These are phyloP conservation scores for Aspergillus spinulosporus DNA, from an alignment of 2,329 filamentous ascomycete species.

Conservation along the genomic window DNA sequence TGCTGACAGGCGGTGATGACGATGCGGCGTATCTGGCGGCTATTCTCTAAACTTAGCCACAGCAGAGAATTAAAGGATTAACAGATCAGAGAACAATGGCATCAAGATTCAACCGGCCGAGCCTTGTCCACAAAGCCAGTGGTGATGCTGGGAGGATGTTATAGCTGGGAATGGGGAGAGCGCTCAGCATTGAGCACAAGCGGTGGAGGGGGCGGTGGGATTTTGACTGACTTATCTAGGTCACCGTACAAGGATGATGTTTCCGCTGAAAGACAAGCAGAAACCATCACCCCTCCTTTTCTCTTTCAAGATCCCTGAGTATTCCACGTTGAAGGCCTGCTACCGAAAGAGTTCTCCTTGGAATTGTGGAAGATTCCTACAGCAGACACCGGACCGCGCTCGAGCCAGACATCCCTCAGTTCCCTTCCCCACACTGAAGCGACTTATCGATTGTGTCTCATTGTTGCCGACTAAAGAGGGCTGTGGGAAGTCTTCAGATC, in stretches of 20 bases:
- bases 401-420: neutral
- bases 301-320: neutral
- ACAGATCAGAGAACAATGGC: too few species aligned
- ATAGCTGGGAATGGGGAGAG: neutral
- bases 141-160: neutral
- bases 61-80: too few species aligned
- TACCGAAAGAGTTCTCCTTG: neutral
- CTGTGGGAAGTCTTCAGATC: neutral
- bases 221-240: neutral
- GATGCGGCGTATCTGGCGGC: too few species aligned
- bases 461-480: neutral
- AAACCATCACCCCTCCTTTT: neutral
- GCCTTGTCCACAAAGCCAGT: too few species aligned
- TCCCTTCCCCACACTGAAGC: conserved; percentile 6
- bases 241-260: conserved; percentile 8
- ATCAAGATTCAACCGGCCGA: too few species aligned
- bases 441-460: neutral
- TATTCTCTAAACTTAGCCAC: too few species aligned
- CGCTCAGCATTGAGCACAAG: neutral
- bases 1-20: too few species aligned
- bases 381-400: neutral
- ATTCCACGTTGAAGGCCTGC: neutral
- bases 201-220: conserved; percentile 15
- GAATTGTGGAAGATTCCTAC: too few species aligned
- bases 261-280: neutral